Conservation (phyloP, 805 yeast genomes). For the Candida nanaspora region DNA sequence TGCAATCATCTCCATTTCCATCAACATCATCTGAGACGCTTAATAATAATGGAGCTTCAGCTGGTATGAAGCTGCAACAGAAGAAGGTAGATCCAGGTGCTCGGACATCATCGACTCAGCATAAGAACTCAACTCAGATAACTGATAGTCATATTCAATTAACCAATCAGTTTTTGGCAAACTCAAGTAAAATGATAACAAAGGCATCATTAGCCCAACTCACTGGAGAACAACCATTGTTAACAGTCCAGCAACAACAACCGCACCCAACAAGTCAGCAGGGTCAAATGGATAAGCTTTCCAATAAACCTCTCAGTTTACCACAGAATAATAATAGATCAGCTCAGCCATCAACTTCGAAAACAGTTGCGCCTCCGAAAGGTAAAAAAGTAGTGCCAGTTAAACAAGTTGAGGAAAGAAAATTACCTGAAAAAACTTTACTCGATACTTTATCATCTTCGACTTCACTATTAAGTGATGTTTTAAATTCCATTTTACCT, state of each 20-base stretch:
- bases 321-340: too few species aligned
- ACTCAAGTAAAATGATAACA: neutral
- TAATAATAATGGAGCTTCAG: too few species aligned
- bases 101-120: neutral
- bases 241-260: conserved; percentile 3
- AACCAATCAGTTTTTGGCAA: neutral
- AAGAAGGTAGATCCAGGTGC: too few species aligned
- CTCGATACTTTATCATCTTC: neutral
- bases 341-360: too few species aligned
- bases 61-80: too few species aligned
- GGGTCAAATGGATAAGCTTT: neutral
- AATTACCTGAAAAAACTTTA: too few species aligned
- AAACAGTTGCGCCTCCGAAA: too few species aligned
- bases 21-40: too few species aligned
- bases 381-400: too few species aligned
- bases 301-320: too few species aligned
- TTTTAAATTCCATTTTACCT: neutral
- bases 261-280: neutral
- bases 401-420: too few species aligned
- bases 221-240: conserved; percentile 4
- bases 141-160: neutral
- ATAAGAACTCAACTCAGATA: neutral
- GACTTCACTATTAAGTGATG: neutral
- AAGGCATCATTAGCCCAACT: conserved; percentile 2
- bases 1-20: too few species aligned